Conservation (phyloP, 2,329 filamentous ascomycete genomes). For the Coniochaeta hoffmannii region DNA sequence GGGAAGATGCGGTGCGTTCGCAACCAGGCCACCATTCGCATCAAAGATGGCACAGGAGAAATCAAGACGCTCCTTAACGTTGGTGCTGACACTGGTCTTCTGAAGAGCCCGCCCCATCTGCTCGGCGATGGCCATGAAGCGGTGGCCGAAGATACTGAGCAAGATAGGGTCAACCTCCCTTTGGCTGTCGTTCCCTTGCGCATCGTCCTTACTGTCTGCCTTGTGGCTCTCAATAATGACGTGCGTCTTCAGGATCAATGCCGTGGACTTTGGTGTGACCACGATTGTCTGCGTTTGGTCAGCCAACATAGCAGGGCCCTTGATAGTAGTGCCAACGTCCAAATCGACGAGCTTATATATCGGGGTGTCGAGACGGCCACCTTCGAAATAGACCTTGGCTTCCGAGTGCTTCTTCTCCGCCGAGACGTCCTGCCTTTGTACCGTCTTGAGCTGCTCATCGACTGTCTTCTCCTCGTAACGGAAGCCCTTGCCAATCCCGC, state of each 20-base stretch:
- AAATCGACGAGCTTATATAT: constrained; percentile 78
- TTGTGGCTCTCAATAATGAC: constrained; percentile 77
- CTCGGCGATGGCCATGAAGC: constrained; percentile 81
- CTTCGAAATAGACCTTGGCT: constrained; percentile 76
- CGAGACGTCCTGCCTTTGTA: constrained; percentile 51
- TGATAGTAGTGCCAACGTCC: constrained; percentile 61
- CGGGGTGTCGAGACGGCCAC: constrained; percentile 67
- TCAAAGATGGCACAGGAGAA: constrained; percentile 81
- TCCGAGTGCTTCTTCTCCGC: constrained; percentile 56
- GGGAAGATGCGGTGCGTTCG: constrained; percentile 73
- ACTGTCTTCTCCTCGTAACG: constrained; percentile 73
- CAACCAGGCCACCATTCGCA: constrained; percentile 65
- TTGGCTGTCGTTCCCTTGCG: constrained; percentile 17
- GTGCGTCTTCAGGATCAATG: constrained; percentile 75
- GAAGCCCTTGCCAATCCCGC: constrained; percentile 86
- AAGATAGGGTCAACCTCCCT: constrained; percentile 65
- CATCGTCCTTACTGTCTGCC: constrained; percentile 20
- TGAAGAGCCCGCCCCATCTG: constrained; percentile 75
- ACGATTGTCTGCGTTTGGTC: constrained; percentile 91
- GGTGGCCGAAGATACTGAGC: constrained; percentile 71
- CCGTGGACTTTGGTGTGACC: constrained; percentile 69
- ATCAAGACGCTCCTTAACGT: constrained; percentile 75
- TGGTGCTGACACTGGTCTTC: constrained; percentile 73
- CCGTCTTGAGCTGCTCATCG: constrained; percentile 69
- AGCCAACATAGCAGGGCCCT: constrained; percentile 78